Conservation (phyloP, 805 yeast species). For the Candida awuae region DNA sequence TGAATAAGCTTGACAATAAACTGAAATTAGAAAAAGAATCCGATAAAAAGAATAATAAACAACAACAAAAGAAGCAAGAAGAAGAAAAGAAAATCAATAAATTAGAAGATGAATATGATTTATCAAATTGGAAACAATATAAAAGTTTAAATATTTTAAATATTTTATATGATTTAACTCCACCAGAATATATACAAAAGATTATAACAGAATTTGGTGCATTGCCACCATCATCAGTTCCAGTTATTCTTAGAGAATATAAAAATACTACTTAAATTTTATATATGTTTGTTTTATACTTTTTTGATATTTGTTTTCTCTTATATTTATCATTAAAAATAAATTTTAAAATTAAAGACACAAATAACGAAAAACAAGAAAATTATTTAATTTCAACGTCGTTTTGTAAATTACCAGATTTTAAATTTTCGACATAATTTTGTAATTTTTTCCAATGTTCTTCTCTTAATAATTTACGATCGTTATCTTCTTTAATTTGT, state of each 20-base stretch:
- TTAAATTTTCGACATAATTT: conserved; percentile 39
- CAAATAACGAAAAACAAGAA: neutral
- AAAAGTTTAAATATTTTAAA: conserved; percentile 66
- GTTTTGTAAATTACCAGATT: conserved; percentile 27
- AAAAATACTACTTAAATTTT: conserved; percentile 37
- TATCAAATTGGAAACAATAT: conserved; percentile 57
- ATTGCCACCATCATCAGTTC: conserved; percentile 96
- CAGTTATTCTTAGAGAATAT: conserved; percentile 91
- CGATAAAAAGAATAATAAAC: conserved; percentile 20
- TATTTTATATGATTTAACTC: conserved; percentile 88
- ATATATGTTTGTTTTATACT: no score
- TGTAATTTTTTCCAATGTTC: conserved; percentile 69
- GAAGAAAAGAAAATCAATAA: conserved; percentile 18
- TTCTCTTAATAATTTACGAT: conserved; percentile 51
- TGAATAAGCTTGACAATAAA: conserved; percentile 34
- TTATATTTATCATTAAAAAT: neutral
- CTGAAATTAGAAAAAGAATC: conserved; percentile 19
- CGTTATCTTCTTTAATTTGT: conserved; percentile 63
- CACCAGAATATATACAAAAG: conserved; percentile 87
- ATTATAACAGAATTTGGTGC: conserved; percentile 95
- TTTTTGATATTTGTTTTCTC: neutral
- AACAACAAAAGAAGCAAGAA: conserved; percentile 18
- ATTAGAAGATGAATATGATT: conserved; percentile 32
- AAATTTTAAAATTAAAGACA: neutral
- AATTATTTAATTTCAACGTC: conserved; percentile 51